Evolutionary conservation across 2,329 filamentous ascomycete genomes (phyloP).

Genomic region (Cladobotryum protrusum): DNA sequence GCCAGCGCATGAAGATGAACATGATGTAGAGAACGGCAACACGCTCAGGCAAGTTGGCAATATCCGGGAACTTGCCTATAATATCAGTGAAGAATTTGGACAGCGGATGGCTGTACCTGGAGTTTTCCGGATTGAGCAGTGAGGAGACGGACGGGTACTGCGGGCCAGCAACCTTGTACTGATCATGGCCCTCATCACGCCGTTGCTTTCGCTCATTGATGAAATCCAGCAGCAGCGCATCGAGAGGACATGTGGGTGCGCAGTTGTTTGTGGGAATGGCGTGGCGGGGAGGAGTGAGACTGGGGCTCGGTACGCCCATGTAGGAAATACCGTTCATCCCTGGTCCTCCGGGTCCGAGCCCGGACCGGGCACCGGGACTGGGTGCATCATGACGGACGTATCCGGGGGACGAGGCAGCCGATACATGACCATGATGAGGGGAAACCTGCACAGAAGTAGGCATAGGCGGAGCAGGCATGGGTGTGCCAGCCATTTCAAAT

Average conservation of each 20-base stretch:
- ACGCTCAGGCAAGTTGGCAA: slow-evolving; percentile 72
- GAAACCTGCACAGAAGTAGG: background rate
- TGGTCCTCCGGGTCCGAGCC: slow-evolving; percentile 42
- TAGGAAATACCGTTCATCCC: slow-evolving; percentile 5
- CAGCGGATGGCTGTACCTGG: slow-evolving; percentile 62
- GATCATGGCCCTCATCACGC: slow-evolving; percentile 57
- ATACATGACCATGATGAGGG: background rate
- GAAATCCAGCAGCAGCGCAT: slow-evolving; percentile 74
- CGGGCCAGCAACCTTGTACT: slow-evolving; percentile 64
- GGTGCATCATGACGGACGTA: background rate
- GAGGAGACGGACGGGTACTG: slow-evolving; percentile 74
- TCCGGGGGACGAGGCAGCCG: slow-evolving; percentile 2
- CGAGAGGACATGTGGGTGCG: slow-evolving; percentile 67
- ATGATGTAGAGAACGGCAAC: slow-evolving; percentile 78
- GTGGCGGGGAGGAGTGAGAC: slow-evolving; percentile 14
- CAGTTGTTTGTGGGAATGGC: slow-evolving; percentile 49
- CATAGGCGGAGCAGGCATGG: background rate
- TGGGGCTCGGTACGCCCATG: slow-evolving; percentile 5
- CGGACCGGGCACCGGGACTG: slow-evolving; percentile 43
- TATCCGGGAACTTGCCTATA: slow-evolving; percentile 73
- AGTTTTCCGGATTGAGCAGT: slow-evolving; percentile 64
- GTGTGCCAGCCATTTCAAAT: background rate
- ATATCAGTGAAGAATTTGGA: slow-evolving; percentile 85
- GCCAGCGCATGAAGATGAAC: slow-evolving; percentile 83
- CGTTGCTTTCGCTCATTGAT: slow-evolving; percentile 62